These are phyloP conservation scores for Cystofilobasidium ferigula DNA, from an alignment of 768 basidiomycete genomes.

Conservation along the genomic window DNA sequence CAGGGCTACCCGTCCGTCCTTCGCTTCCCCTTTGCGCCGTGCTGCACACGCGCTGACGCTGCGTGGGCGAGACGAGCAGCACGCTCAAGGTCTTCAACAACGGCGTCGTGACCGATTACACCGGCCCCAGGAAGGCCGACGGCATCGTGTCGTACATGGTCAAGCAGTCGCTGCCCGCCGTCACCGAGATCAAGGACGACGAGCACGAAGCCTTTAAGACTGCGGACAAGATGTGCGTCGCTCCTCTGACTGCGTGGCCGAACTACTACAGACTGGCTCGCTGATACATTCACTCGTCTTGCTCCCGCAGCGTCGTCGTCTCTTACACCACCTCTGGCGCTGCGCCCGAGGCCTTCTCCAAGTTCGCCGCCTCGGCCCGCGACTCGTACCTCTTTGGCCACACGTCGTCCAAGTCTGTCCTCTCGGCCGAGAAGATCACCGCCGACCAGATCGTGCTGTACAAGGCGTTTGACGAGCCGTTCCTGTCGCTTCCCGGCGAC, in stretches of 20 bases:
- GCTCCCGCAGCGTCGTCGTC: conserved; percentile 51
- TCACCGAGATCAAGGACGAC: conserved; percentile 62
- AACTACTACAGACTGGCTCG: no score
- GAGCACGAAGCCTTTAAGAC: conserved; percentile 76
- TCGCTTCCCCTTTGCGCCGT: background rate
- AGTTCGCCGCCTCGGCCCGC: conserved; percentile 72
- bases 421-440: conserved; percentile 54
- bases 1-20: conserved; percentile 81
- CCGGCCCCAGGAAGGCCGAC: conserved; percentile 82
- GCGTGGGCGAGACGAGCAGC: background rate
- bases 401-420: conserved; percentile 53
- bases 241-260: background rate
- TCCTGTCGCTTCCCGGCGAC: conserved; percentile 41
- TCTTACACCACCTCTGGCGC: conserved; percentile 68
- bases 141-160: conserved; percentile 93
- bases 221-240: conserved; percentile 61
- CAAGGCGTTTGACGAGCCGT: conserved; percentile 80
- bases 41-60: background rate
- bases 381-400: conserved; percentile 90
- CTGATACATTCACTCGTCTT: no score
- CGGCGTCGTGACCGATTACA: conserved; percentile 68
- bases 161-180: conserved; percentile 92
- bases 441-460: conserved; percentile 82
- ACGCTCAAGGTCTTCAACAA: conserved; percentile 60
- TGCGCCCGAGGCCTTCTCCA: conserved; percentile 66